A percentile compares a stretch with the other conserved stretches of the same genome.
Evolutionary conservation across 1,284 basidiomycete genomes (phyloP).

Genomic region (Cystobasidiaceae sp.): DNA sequence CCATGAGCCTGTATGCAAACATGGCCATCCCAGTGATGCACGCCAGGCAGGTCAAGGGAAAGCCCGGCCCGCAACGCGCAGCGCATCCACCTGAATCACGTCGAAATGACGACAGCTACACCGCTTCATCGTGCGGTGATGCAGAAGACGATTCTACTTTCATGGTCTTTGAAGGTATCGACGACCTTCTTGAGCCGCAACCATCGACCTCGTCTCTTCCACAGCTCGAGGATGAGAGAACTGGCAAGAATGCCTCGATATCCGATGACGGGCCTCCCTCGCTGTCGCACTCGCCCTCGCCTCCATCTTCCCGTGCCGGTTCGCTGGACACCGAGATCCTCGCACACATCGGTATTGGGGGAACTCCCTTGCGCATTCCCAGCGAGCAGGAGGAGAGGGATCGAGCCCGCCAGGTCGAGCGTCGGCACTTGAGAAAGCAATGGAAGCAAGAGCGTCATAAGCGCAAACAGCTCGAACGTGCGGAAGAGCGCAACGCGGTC

Average conservation of each 20-base stretch:
- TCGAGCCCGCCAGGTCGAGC: background rate
- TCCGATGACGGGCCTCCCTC: background rate
- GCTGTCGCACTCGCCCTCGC: constrained; percentile 11
- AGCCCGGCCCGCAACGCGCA: too few relatives aligned
- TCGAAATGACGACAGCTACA: too few relatives aligned
- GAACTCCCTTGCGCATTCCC: background rate
- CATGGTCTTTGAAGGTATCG: too few relatives aligned
- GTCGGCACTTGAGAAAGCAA: constrained; percentile 23
- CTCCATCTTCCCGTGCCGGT: background rate
- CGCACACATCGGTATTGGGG: background rate
- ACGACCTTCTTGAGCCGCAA: too few relatives aligned
- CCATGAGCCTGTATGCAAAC: too few relatives aligned
- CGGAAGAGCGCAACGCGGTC: background rate
- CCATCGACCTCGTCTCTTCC: background rate
- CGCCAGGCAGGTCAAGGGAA: background rate
- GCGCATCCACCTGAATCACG: too few relatives aligned
- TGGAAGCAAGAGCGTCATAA: constrained; percentile 19
- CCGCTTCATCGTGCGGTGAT: too few relatives aligned
- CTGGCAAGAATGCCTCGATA: background rate
- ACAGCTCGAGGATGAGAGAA: background rate
- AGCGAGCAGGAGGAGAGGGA: background rate
- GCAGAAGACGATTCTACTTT: too few relatives aligned
- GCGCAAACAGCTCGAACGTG: background rate
- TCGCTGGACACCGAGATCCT: background rate
- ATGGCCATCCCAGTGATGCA: too few relatives aligned